A percentile compares a stretch with the other conserved stretches of the same genome.
These are phyloP conservation scores for Lachnellula arida DNA, from an alignment of 2,329 filamentous ascomycete genomes.

Conservation along the genomic window DNA sequence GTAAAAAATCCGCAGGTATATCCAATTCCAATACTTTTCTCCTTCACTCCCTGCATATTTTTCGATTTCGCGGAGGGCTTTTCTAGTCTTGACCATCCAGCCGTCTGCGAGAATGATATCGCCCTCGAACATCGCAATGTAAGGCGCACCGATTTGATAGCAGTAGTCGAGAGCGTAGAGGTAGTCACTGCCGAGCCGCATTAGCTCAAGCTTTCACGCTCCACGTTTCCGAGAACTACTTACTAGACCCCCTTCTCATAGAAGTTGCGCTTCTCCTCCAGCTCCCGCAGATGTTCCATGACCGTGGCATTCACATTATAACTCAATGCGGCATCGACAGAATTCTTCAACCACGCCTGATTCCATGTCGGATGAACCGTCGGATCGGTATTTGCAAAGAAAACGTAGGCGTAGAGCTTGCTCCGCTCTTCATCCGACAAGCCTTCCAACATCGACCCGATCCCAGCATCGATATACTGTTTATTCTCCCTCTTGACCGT, in stretches of 20 bases:
- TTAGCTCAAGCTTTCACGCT: background rate
- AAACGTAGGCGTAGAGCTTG: constrained; percentile 15
- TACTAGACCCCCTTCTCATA: constrained; percentile 33
- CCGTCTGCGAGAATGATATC: constrained; percentile 36
- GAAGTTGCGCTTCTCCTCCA: constrained; percentile 26
- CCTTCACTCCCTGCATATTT: constrained; percentile 3
- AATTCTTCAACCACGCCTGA: constrained; percentile 13
- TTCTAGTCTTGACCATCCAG: constrained; percentile 32
- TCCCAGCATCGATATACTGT: constrained; percentile 18
- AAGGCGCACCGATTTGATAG: constrained; percentile 28
- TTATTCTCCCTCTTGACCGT: constrained; percentile 14
- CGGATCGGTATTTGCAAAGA: constrained; percentile 21
- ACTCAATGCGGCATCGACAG: constrained; percentile 7
- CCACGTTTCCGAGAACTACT: constrained; percentile 11
- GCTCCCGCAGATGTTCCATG: constrained; percentile 21
- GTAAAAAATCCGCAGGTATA: constrained; percentile 23
- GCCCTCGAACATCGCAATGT: constrained; percentile 35
- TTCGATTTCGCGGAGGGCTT: constrained; percentile 10
- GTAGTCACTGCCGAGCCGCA: constrained; percentile 26
- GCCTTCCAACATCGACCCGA: constrained; percentile 20
- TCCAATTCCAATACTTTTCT: constrained; percentile 8
- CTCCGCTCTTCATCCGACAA: constrained; percentile 21
- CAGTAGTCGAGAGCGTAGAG: constrained; percentile 30
- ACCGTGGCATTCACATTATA: constrained; percentile 13
- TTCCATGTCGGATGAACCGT: constrained; percentile 15